These are phyloP conservation scores for Cajanus cajan DNA, from an alignment of 306 rosid species.

Conservation along the genomic window DNA sequence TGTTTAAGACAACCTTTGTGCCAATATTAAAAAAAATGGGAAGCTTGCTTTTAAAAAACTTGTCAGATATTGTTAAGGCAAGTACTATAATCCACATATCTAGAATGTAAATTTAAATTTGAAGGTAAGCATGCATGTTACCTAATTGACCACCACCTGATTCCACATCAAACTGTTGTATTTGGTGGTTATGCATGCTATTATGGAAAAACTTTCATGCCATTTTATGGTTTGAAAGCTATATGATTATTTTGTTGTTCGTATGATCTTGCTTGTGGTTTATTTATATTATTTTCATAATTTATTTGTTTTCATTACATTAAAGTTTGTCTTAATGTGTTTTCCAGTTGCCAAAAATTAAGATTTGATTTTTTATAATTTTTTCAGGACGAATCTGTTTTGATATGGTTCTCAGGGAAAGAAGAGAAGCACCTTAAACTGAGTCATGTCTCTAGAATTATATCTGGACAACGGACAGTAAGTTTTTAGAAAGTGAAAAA, in stretches of 20 bases:
- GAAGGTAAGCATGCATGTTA: not conserved
- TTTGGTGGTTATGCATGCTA: slow-evolving; percentile 10
- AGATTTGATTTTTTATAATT: slow-evolving; percentile 31
- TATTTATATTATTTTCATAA: slow-evolving; percentile 7
- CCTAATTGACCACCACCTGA: not conserved
- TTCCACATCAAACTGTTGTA: not conserved
- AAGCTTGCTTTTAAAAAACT: not conserved
- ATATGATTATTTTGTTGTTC: slow-evolving; percentile 18
- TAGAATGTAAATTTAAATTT: slow-evolving; percentile 19
- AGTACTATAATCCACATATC: not conserved
- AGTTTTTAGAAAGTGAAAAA: slow-evolving; percentile 36
- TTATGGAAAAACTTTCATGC: not conserved
- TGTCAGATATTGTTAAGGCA: slow-evolving; percentile 9
- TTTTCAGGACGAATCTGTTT: slow-evolving; percentile 91
- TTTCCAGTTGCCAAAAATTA: slow-evolving; percentile 21
- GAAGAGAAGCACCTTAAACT: slow-evolving; percentile 96
- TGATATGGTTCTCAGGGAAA: slow-evolving; percentile 97
- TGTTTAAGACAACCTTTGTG: slow-evolving; percentile 1
- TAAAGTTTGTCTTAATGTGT: slow-evolving; percentile 4
- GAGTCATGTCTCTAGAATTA: slow-evolving; percentile 90
- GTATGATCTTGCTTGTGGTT: not conserved
- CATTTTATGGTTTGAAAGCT: slow-evolving; percentile 6
- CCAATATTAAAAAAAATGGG: slow-evolving; percentile 9
- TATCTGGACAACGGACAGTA: slow-evolving; percentile 98
- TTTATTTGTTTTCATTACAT: slow-evolving; percentile 14